Conservation (phyloP, 192 early-diverging fungal genomes). For the Backusella westeae region DNA sequence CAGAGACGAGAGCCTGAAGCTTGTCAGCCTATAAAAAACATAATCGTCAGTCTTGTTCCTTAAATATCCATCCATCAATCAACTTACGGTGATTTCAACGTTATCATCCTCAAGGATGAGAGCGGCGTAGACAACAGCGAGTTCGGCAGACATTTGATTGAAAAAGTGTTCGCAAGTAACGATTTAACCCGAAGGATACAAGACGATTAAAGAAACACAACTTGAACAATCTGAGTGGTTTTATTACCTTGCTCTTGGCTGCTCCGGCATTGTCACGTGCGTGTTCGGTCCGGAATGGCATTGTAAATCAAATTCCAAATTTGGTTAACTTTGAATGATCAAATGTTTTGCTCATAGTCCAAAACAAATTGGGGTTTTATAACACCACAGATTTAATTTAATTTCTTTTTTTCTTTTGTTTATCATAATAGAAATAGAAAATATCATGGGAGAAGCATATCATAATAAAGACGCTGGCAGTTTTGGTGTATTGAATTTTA, state of each 20-base stretch:
- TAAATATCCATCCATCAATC: neutral
- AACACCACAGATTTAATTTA: neutral
- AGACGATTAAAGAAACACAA: conserved; percentile 13
- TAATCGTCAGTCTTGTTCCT: neutral
- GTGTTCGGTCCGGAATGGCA: neutral
- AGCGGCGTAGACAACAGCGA: conserved; percentile 92
- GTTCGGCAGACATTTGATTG: conserved; percentile 57
- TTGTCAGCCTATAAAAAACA: conserved; percentile 75
- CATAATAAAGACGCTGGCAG: neutral
- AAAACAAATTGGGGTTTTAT: neutral
- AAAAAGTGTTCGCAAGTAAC: conserved; percentile 10
- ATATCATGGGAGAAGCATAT: neutral
- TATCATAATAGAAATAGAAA: neutral
- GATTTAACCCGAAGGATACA: conserved; percentile 21
- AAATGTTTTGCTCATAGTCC: neutral
- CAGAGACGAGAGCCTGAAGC: conserved; percentile 84
- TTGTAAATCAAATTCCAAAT: neutral
- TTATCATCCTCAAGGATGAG: conserved; percentile 98
- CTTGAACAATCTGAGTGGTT: neutral
- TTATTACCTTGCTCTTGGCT: neutral
- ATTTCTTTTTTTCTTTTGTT: neutral
- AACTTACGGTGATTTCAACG: conserved; percentile 90
- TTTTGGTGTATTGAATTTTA: conserved; percentile 26
- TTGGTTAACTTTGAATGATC: neutral
- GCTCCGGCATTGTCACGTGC: neutral